These are phyloP conservation scores for Verticillium tricorpus DNA, from an alignment of 2,329 filamentous ascomycete genomes.

Conservation along the genomic window DNA sequence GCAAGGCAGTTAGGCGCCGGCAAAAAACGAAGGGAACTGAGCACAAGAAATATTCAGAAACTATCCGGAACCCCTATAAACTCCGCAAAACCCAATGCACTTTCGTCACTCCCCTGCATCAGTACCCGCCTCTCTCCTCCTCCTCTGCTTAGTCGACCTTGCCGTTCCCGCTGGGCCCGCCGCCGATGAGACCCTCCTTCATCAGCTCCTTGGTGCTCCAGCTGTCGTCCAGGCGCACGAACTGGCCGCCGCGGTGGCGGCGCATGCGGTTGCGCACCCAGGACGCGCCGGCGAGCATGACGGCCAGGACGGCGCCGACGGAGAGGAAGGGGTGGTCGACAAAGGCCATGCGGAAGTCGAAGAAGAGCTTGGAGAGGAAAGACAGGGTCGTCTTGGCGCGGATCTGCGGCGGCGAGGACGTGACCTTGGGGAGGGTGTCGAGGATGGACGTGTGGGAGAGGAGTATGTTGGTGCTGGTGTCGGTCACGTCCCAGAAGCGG, in stretches of 20 bases:
- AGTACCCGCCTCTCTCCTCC: neutral
- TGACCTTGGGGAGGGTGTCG: conserved; percentile 73
- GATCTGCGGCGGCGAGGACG: conserved; percentile 65
- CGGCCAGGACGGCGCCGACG: conserved; percentile 51
- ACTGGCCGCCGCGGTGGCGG: conserved; percentile 51
- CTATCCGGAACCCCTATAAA: neutral
- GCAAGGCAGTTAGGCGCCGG: neutral
- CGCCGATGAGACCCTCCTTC: conserved; percentile 63
- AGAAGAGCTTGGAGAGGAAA: conserved; percentile 66
- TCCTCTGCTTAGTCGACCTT: conserved; percentile 40
- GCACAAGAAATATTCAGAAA: neutral
- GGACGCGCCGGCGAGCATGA: conserved; percentile 47
- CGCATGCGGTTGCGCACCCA: conserved; percentile 53
- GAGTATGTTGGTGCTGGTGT: conserved; percentile 84
- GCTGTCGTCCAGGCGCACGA: conserved; percentile 54
- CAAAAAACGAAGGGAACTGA: neutral
- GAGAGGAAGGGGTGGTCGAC: conserved; percentile 56
- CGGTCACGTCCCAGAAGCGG: conserved; percentile 90
- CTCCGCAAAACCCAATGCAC: neutral
- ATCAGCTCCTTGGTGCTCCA: conserved; percentile 47
- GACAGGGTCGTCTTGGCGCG: conserved; percentile 74
- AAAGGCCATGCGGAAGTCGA: conserved; percentile 56
- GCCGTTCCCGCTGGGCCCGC: conserved; percentile 37
- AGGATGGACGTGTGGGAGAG: conserved; percentile 86
- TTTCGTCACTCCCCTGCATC: neutral